These are phyloP conservation scores for Dispira simplex DNA, from an alignment of 192 early-diverging fungal species.

Conservation along the genomic window DNA sequence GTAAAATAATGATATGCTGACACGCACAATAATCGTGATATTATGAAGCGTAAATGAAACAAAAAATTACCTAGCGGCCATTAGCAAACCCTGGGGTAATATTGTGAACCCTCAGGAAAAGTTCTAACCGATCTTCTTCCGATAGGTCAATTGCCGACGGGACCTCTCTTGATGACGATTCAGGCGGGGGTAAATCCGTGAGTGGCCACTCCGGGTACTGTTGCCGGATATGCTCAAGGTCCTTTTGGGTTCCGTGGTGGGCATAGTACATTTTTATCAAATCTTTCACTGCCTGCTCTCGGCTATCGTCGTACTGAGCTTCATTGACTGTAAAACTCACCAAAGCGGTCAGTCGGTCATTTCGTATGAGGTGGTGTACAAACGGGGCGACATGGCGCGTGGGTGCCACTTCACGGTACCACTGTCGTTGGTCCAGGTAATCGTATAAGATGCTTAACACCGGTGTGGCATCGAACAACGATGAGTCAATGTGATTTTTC, in stretches of 20 bases:
- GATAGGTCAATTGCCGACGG: too few relatives aligned
- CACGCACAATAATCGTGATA: too few relatives aligned
- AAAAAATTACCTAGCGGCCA: too few relatives aligned
- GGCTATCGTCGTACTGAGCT: background rate
- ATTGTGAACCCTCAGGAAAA: too few relatives aligned
- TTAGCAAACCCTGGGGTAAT: too few relatives aligned
- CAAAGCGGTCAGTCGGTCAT: background rate
- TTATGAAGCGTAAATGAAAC: too few relatives aligned
- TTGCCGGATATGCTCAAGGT: background rate
- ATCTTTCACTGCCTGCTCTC: background rate
- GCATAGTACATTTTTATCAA: slow-evolving; percentile 1
- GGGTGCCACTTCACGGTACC: background rate
- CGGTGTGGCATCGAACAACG: background rate
- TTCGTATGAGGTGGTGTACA: background rate
- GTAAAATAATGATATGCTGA: too few relatives aligned
- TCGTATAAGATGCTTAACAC: background rate
- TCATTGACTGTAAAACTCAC: background rate
- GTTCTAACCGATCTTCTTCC: too few relatives aligned
- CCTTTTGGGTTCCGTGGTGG: background rate
- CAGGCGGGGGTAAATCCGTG: background rate
- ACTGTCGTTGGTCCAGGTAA: background rate
- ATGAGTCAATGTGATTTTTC: background rate
- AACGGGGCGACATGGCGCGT: background rate
- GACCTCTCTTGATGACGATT: background rate
- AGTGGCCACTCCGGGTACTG: background rate